Percentiles rank a stretch among this genome's conserved stretches.
Conservation (phyloP, 352 stramenopile genomes). For the Globisporangium nunn region DNA sequence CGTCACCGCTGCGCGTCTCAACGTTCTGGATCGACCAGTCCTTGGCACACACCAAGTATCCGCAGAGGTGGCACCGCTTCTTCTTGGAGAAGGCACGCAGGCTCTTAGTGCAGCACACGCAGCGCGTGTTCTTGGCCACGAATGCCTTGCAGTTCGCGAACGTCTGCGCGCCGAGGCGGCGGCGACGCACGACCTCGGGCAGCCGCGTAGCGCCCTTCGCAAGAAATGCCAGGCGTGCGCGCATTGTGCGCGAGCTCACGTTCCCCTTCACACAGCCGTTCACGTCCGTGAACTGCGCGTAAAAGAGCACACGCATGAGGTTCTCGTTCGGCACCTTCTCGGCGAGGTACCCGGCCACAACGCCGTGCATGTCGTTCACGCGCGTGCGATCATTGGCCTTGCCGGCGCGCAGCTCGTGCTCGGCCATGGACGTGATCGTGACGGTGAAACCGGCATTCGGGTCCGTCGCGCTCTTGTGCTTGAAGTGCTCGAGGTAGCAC, state of each 20-base stretch:
- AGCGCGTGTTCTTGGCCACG: slow-evolving; percentile 40
- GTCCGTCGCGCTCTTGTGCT: not conserved
- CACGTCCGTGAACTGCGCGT: slow-evolving; percentile 18
- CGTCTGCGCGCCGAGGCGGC: slow-evolving; percentile 46
- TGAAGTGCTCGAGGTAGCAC: slow-evolving; percentile 15
- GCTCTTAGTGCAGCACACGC: slow-evolving; percentile 48
- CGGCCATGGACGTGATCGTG: slow-evolving; percentile 24
- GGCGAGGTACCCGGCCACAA: slow-evolving; percentile 24
- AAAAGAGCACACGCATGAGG: slow-evolving; percentile 30
- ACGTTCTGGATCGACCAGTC: slow-evolving; percentile 26
- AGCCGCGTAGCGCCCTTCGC: slow-evolving; percentile 21
- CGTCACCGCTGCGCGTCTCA: slow-evolving; percentile 19
- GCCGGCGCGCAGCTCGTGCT: slow-evolving; percentile 21
- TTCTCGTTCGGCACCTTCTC: slow-evolving; percentile 18
- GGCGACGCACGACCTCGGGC: slow-evolving; percentile 32
- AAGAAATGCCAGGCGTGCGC: slow-evolving; percentile 21
- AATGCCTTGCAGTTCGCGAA: slow-evolving; percentile 40
- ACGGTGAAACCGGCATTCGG: slow-evolving; percentile 20
- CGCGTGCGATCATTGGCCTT: slow-evolving; percentile 17
- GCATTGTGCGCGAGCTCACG: slow-evolving; percentile 10
- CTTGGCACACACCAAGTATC: slow-evolving; percentile 32
- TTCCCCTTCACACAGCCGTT: slow-evolving; percentile 1
- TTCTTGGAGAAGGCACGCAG: slow-evolving; percentile 25
- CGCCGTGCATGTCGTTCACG: slow-evolving; percentile 20
- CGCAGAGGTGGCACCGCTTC: slow-evolving; percentile 32